Evolutionary conservation across 306 rosid genomes (phyloP), one percentile per base, ranked within the genome.

Genomic region (Ochetophila trinervis): DNA sequence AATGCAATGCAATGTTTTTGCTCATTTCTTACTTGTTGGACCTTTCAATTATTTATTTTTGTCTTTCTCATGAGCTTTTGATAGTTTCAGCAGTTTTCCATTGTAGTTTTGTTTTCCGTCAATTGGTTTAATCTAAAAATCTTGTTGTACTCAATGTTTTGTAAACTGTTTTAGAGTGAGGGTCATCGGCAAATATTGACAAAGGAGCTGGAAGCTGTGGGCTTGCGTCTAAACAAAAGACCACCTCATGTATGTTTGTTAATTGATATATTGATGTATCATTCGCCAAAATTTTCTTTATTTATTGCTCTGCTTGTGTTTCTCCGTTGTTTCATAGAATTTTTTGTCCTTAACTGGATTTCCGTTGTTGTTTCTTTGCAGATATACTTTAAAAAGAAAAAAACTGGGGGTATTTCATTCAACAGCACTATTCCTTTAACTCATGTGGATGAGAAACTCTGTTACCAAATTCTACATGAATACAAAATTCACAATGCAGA

Each of bases 401-500:
- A 94, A 78, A 94, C 99, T 0, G 99, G 97, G 18, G 99, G 97
- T 60, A 88, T 94, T 75, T 94, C 99, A 65, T 94, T 94, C 79
- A 90, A 94, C 81, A 94, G 99, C 75, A 94, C 99, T 57, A 10
- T 80, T 65, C 81, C 95, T 53, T 83, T 94, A 77, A 88, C 97
- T 77, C 99, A 90, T 61, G 99, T 94, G 67, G 96, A 94, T 51
- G 99, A 94, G 80, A 94, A 94, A 85, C 91, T 94, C 44, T 94
- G 99, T 68, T 94, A 94, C 82, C 99, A 94, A 81, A 94, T 94
- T 78, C 85, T 94, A 49, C 99, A 94, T 53, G 99, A 94, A 79
- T 94, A 94, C 87, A 94, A 94, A 87, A 94, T 94, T 79, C 99
- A 94, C 83, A 94, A 94, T 85, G 99, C 99, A 16, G 99, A 94